A percentile compares a stretch with the other conserved stretches of the same genome.
phyloP scores from a whole-genome alignment of 2,329 filamentous ascomycete species.

The Fusarium nygamai region DNA sequence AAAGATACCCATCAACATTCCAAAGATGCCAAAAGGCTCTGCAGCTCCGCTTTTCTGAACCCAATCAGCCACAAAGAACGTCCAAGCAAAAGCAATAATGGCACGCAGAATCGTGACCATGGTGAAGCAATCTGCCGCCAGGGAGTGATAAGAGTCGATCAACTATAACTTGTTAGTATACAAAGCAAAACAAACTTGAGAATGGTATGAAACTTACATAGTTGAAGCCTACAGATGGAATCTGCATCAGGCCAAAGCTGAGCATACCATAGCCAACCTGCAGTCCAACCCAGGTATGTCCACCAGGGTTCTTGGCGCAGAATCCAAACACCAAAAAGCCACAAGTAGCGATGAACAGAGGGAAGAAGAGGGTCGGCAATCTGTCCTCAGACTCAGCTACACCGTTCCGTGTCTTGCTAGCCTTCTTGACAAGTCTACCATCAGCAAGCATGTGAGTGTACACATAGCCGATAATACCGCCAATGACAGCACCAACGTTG shows the following conservation, averaged over 20 bases:
- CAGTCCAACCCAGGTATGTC: slow-evolving; percentile 48
- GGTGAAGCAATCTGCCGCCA: slow-evolving; percentile 63
- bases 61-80: slow-evolving; percentile 63
- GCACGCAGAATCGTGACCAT: slow-evolving; percentile 60
- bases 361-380: slow-evolving; percentile 45
- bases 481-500: slow-evolving; percentile 48
- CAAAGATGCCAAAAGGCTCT: slow-evolving; percentile 59
- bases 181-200: fast-evolving
- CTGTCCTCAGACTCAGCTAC: slow-evolving; percentile 48
- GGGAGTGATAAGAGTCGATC: slow-evolving; percentile 59
- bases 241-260: slow-evolving; percentile 50
- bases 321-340: slow-evolving; percentile 52
- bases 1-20: slow-evolving; percentile 47
- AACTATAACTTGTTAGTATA: slow-evolving; percentile 44
- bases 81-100: slow-evolving; percentile 63
- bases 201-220: slow-evolving; percentile 45
- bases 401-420: slow-evolving; percentile 39
- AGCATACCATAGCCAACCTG: slow-evolving; percentile 50
- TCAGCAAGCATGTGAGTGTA: slow-evolving; percentile 45
- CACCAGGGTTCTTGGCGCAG: slow-evolving; percentile 47
- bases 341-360: slow-evolving; percentile 43
- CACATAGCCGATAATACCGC: slow-evolving; percentile 42
- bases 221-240: slow-evolving; percentile 52
- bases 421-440: slow-evolving; percentile 3
- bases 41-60: slow-evolving; percentile 54